Base-by-base conservation (phyloP, 176 grass and related monocot species). In the Hordeum vulgare region DNA sequence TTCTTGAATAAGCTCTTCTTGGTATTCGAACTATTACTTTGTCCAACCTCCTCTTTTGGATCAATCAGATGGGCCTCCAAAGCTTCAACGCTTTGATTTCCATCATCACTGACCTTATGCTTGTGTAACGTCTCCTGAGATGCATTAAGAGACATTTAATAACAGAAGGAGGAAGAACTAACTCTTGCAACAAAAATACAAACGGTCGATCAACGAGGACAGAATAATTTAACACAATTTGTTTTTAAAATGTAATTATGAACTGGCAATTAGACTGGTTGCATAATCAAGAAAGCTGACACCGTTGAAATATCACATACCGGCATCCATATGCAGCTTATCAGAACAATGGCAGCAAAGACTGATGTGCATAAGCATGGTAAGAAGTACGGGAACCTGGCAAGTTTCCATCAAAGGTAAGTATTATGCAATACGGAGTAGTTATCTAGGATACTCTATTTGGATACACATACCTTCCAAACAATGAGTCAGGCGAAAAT, bases 261-360 rank as follows among this genome's bases (percentile, higher is more conserved):
- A 44, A 35, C 8, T 31, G 0, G 8, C 67, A 61, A 82, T 73
- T 60, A 73, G 36, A 61, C 71, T 51, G 17, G 47, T 4, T 31
- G 71, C 44, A 51, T 31, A 29, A 9, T 74, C 71, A 74, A 51
- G 25, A 26, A 31, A 20, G 0, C 41, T 74, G 51, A 51, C 25
- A 17, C 26, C 13, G 47, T 66, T 39, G 66, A 37, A 82, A 81
- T 41, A 62, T 81, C 76, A 88, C 92, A 63, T 90, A 98, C 95
- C 45, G 95, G 95, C 75, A 98, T 81, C 95, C 95, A 95, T 71
- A 95, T 89, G 85, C 90, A 95, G 57, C 90, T 85, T 91, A 98
- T 82, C 27, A 98, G 82, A 77, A 95, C 92, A 82, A 8, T 54
- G 58, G 77, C 71, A 56, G 92, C 88, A 80, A 98, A 95, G 49